phyloP scores from a whole-genome alignment of 208 protist species.

The Leishmania amazonensis region DNA sequence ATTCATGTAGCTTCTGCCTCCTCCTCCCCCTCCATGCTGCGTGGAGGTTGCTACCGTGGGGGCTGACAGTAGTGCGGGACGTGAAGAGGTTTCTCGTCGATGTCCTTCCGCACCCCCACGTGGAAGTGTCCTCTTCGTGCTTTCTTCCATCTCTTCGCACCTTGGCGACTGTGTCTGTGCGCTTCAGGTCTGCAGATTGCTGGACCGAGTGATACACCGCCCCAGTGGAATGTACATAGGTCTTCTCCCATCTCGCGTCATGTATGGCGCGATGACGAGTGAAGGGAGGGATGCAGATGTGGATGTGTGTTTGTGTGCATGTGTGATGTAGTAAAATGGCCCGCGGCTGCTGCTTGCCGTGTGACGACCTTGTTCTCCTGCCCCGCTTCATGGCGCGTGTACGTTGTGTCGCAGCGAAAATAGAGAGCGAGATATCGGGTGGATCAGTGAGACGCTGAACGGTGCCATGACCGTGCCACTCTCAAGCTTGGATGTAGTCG shows the following conservation, averaged over 20 bases:
- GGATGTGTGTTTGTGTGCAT: neutral
- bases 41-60: neutral
- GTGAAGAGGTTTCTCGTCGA: neutral
- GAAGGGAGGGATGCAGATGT: neutral
- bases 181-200: neutral
- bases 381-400: neutral
- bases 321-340: neutral
- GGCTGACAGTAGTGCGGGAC: neutral
- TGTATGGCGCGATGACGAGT: neutral
- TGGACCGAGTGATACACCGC: neutral
- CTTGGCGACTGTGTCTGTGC: neutral
- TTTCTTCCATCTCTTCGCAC: neutral
- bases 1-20: neutral
- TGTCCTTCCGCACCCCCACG: neutral
- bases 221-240: neutral
- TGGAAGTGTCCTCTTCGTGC: neutral
- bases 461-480: neutral
- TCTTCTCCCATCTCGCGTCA: neutral
- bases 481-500: neutral
- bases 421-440: neutral
- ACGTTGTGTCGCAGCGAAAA: neutral
- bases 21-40: too few relatives aligned
- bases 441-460: neutral
- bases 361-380: neutral
- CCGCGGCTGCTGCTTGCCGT: neutral